A percentile compares a stretch with the other conserved stretches of the same genome.
Conservation (phyloP, 768 basidiomycete genomes). For the Astraeus odoratus region DNA sequence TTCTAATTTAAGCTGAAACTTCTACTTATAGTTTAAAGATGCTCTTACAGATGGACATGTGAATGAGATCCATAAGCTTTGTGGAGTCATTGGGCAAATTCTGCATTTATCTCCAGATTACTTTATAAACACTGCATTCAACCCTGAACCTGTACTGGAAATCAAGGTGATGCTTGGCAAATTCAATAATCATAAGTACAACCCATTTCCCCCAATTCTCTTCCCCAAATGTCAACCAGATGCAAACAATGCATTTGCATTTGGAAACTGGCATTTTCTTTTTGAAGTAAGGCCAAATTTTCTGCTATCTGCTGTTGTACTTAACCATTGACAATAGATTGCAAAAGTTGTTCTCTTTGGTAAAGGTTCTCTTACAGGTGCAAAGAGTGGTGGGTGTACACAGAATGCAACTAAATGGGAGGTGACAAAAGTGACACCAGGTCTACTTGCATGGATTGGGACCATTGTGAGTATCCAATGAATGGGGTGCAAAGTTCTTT, state of each 20-base stretch:
- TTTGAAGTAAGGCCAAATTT: neutral
- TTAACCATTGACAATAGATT: neutral
- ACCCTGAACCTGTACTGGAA: neutral
- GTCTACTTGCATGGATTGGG: no score
- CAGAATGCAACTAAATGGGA: neutral
- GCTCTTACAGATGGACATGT: neutral
- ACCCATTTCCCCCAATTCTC: constrained; percentile 1
- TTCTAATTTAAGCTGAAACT: neutral
- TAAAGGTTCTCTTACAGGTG: neutral
- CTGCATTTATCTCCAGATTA: neutral
- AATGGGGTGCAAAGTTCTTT: no score
- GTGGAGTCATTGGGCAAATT: neutral
- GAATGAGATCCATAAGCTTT: neutral
- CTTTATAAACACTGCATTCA: neutral
- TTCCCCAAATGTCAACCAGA: neutral
- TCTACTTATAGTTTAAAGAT: neutral
- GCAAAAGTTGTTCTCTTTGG: neutral
- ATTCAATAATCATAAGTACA: neutral
- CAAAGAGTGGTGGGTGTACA: no score
- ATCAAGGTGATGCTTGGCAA: neutral
- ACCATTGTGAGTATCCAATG: no score
- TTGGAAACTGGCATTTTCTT: constrained; percentile 1
- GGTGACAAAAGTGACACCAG: neutral
- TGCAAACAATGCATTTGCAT: neutral
- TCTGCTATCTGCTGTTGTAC: neutral